Evolutionary conservation across 352 stramenopile genomes (phyloP), one percentile per base, ranked within the genome.

Genomic region (Phytophthora pini): DNA sequence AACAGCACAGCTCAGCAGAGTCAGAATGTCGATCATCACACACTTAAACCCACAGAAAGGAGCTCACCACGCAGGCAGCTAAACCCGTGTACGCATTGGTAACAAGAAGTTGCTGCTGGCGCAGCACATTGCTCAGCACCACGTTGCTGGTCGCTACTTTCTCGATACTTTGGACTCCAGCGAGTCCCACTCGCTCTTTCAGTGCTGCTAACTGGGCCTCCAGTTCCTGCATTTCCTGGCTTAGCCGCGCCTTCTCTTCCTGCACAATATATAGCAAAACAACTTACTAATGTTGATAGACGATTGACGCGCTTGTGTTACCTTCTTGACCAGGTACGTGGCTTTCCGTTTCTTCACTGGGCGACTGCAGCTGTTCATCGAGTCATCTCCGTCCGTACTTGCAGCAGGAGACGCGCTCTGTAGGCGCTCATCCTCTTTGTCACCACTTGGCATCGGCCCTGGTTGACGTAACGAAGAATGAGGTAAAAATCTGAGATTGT

Each of bases 331-430:
- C 13, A 68, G 36, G 22, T 68, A 68, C 15, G 60, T 57, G 27
- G 52, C 45, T 47, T 68, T 68, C 26, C 52, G 61, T 15, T 68
- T 68, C 32, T 68, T 68, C 45, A 56, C 52, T 29, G 45, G 45
- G 2, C 26, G 61, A 41, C 13, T 24, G 12, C 5, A 22, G 39
- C 26, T 32, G 34, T 27, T 46, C 24, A n/a, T 4, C 8, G 43
- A 47, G 46, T 54, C 52, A 3, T 58, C 46, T 34, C 40, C 61
- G 31, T 63, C 61, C 10, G 50, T 47, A 12, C 27, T 68, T 11
- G 27, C 46, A 29, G n/a, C 29, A 26, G 61, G 45, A 47, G 46
- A 53, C 36, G 39, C n/a, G 15, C 22, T 47, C n/a, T 47, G 43
- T 20, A 29, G 26, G 11, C n/a, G 8, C 5, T 27, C 9, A 22